phyloP scores from a whole-genome alignment of 2,329 filamentous ascomycete species.

The Pyricularia sp. region DNA sequence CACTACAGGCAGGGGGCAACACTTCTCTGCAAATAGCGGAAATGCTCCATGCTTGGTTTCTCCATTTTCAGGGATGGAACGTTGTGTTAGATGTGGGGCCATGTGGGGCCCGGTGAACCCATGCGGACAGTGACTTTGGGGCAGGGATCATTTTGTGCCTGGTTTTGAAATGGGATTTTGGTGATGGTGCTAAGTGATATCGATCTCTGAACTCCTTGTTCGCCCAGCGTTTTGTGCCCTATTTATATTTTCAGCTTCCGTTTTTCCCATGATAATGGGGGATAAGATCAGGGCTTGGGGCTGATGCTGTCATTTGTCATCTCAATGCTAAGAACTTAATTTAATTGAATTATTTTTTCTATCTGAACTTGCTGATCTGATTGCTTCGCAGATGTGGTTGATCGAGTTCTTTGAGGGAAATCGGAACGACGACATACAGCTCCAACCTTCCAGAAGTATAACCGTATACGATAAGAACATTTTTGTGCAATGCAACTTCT shows the following conservation, averaged over 20 bases:
- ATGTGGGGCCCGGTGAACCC: too few species aligned
- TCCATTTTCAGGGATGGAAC: background rate
- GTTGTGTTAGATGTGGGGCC: background rate
- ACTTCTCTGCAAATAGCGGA: background rate
- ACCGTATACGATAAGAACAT: background rate
- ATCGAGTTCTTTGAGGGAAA: background rate
- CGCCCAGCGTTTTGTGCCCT: background rate
- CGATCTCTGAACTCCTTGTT: background rate
- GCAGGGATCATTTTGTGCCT: background rate
- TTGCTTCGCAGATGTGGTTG: background rate
- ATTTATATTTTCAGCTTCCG: background rate
- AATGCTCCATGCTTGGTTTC: background rate
- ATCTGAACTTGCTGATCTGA: background rate
- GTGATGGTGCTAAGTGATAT: background rate
- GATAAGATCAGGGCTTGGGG: background rate
- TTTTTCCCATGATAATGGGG: background rate
- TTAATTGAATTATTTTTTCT: background rate
- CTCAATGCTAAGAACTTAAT: background rate
- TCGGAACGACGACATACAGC: background rate
- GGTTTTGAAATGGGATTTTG: background rate
- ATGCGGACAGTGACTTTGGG: background rate
- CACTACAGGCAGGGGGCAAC: background rate
- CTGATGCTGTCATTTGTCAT: background rate
- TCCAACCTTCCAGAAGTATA: background rate
- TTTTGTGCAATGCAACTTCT: background rate